phyloP scores from a whole-genome alignment of 805 yeast species.

The Pichia manshurica region DNA sequence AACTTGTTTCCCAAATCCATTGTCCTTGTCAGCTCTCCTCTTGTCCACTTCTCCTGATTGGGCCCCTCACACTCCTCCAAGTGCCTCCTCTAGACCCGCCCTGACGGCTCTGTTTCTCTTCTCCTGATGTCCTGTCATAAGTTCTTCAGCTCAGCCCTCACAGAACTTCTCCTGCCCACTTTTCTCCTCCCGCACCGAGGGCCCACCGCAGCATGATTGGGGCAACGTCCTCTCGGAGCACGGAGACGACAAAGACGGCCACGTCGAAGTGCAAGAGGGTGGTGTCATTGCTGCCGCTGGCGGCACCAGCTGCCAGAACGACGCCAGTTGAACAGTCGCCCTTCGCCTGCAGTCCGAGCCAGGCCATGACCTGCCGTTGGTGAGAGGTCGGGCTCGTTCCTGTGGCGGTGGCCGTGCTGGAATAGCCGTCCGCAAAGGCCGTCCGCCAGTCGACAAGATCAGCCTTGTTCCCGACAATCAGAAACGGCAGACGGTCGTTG shows the following conservation, averaged over 20 bases:
- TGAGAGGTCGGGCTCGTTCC: neutral
- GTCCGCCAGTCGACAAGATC: slow-evolving; percentile 19
- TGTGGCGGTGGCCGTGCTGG: neutral
- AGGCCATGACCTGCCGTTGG: neutral
- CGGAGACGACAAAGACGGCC: neutral
- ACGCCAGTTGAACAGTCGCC: neutral
- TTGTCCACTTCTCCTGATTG: too few species aligned
- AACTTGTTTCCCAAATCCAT: slow-evolving; percentile 15
- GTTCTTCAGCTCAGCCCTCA: too few species aligned
- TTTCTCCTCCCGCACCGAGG: neutral
- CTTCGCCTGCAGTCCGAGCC: neutral
- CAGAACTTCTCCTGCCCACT: too few species aligned
- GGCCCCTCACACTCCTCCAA: too few species aligned
- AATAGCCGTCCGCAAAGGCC: neutral
- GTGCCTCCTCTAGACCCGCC: too few species aligned
- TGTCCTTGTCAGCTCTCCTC: slow-evolving; percentile 3
- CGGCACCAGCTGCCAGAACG: neutral
- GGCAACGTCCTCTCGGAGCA: neutral
- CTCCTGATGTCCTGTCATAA: too few species aligned
- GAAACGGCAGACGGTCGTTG: slow-evolving; percentile 19
- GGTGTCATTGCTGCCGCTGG: neutral
- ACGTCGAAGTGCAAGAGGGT: neutral
- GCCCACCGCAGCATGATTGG: slow-evolving; percentile 2
- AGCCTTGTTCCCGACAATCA: slow-evolving; percentile 28
- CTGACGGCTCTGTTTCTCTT: too few species aligned